Base-by-base conservation (phyloP, 202 grass and related monocot species). In the Bolboschoenoplectus hybrid region DNA sequence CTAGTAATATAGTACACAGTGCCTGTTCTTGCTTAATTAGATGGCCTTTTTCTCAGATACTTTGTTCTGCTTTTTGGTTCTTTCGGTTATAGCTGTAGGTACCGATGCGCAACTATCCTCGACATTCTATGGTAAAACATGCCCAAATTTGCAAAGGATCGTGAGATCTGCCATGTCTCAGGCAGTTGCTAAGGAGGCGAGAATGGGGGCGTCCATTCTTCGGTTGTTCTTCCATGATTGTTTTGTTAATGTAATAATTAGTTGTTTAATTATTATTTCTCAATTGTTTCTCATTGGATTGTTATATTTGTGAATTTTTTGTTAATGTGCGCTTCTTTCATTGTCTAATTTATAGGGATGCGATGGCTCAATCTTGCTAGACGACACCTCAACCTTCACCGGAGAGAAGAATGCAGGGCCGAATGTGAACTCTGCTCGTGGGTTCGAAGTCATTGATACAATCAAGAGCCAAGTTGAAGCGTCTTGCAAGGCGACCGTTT, bases 201-300 rank as follows among this genome's bases (percentile, higher is more conserved):
- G 96, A 40, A 95, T 95, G 93, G 95, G 91, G 1, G 93, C 95
- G 0, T 98, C 93, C 66, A 65, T 98, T 83, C 87, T 94, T 69
- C 95, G 93, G 41, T 81, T 98, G 36, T 94, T 94, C 87, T 98
- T 95, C 89, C 93, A 95, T 60, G 95, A 98, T 89, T 98, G 95
- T 88, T 98, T 98, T 80, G 93, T 98, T 62, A 93, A 95, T 53
- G 92, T 93, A 90, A 52, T 43, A 74, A 3, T 65, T 56, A 7
- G 11, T 74, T 16, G 9, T 74, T 26, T 50, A 19, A 6, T 41
- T 9, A 5, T 46, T 2, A 41, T 39, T 9, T 11, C 49, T n/a
- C 17, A 85, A 57, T 9, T 40, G 7, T 63, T 13, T 12, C 46
- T 35, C 19, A 60, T 75, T 3, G 46, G 20, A 13, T 39, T 82